A percentile compares a stretch with the other conserved stretches of the same genome.
These are phyloP conservation scores for Coprinopsis cinerea DNA, from an alignment of 768 basidiomycete species.

Conservation along the genomic window DNA sequence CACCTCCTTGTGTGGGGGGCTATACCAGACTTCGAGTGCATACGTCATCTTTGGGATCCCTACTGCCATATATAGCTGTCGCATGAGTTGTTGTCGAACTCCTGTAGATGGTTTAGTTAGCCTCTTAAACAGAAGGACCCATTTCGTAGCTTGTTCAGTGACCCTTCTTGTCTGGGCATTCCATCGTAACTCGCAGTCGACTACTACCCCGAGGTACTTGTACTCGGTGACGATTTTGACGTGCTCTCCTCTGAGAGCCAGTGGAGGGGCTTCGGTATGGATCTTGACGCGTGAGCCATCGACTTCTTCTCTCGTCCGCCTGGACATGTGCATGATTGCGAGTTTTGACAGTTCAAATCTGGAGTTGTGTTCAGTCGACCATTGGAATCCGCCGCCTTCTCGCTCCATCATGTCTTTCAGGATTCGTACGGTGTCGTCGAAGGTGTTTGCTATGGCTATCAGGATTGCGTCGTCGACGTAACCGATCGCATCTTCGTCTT, in stretches of 20 bases:
- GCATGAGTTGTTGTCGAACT: slow-evolving; percentile 13
- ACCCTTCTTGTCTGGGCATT: slow-evolving; percentile 5
- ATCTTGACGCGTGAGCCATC: not conserved
- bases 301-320: not conserved
- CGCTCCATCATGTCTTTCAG: slow-evolving; percentile 23
- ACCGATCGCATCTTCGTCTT: slow-evolving; percentile 16
- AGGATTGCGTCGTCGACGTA: slow-evolving; percentile 27
- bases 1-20: slow-evolving; percentile 5
- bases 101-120: slow-evolving; percentile 14
- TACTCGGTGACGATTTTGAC: slow-evolving; percentile 12
- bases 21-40: slow-evolving; percentile 20
- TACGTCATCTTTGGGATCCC: slow-evolving; percentile 22
- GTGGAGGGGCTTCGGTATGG: not conserved
- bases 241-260: slow-evolving; percentile 5
- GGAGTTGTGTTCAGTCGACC: slow-evolving; percentile 23
- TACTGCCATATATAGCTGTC: slow-evolving; percentile 20
- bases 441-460: slow-evolving; percentile 18
- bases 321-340: slow-evolving; percentile 21
- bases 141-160: slow-evolving; percentile 13
- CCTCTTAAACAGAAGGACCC: slow-evolving; percentile 13
- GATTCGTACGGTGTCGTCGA: slow-evolving; percentile 15
- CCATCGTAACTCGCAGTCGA: slow-evolving; percentile 18
- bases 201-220: slow-evolving; percentile 24
- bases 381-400: slow-evolving; percentile 19
- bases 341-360: slow-evolving; percentile 27